Evolutionary conservation across 2,329 filamentous ascomycete genomes (phyloP).

Genomic region (Fusarium gaditjirri): DNA sequence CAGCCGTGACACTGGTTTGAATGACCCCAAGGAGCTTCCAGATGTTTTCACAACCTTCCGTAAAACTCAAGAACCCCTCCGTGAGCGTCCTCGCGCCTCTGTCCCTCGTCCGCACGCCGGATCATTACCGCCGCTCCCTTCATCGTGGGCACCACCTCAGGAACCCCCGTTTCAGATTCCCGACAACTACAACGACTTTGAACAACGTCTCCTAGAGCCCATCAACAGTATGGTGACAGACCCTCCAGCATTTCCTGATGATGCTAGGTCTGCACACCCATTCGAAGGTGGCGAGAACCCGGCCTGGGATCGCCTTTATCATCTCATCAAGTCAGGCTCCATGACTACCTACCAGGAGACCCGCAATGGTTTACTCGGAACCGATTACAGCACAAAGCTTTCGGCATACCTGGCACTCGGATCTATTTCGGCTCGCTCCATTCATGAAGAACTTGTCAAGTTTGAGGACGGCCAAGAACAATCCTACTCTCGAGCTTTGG

Average conservation of each 20-base stretch:
- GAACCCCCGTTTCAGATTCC: constrained; percentile 72
- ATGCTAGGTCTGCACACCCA: constrained; percentile 69
- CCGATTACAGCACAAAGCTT: constrained; percentile 79
- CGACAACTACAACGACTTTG: constrained; percentile 61
- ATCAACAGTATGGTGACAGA: constrained; percentile 62
- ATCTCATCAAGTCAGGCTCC: constrained; percentile 69
- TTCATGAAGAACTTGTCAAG: constrained; percentile 73
- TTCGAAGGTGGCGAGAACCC: constrained; percentile 74
- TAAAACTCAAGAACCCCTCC: constrained; percentile 77
- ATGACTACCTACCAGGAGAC: constrained; percentile 75
- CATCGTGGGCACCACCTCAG: constrained; percentile 65
- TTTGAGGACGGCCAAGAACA: constrained; percentile 73
- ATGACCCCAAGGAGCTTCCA: constrained; percentile 68
- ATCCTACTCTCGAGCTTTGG: constrained; percentile 55
- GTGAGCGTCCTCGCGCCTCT: constrained; percentile 68
- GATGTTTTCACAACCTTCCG: constrained; percentile 81
- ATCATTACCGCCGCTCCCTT: constrained; percentile 65
- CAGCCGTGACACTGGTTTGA: constrained; percentile 74
- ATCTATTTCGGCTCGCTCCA: constrained; percentile 76
- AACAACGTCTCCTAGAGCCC: constrained; percentile 66
- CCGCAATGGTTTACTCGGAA: constrained; percentile 75
- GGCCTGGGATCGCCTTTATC: constrained; percentile 67
- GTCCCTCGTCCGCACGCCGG: constrained; percentile 63
- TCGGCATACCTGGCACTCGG: constrained; percentile 79
- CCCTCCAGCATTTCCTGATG: constrained; percentile 63